Conservation (phyloP, 1,139 yeast species). For the Pichia sp. region DNA sequence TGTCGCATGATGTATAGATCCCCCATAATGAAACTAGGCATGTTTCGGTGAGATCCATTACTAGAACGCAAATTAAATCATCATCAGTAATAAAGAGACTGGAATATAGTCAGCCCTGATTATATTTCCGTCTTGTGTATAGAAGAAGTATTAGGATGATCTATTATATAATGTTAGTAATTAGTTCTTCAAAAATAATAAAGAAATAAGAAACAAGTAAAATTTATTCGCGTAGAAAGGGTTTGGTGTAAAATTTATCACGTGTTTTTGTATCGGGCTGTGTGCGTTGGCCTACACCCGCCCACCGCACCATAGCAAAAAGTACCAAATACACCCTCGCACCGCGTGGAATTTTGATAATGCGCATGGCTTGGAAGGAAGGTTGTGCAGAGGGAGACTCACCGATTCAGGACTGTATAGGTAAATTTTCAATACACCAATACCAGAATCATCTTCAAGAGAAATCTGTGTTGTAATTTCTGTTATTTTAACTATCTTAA, state of each 20-base stretch:
- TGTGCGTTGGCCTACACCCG: too few relatives aligned
- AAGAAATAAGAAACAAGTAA: too few relatives aligned
- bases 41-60: constrained; percentile 33
- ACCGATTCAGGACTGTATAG: background rate
- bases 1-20: constrained; percentile 35
- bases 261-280: too few relatives aligned
- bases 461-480: background rate
- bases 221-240: too few relatives aligned
- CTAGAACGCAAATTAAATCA: constrained; percentile 68
- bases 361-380: too few relatives aligned
- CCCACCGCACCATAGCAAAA: too few relatives aligned
- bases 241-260: too few relatives aligned
- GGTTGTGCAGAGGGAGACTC: background rate
- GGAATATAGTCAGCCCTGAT: background rate
- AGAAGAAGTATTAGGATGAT: background rate
- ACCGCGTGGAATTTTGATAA: too few relatives aligned
- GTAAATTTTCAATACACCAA: background rate
- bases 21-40: constrained; percentile 41
- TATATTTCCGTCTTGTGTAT: background rate
- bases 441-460: background rate
- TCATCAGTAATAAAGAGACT: constrained; percentile 27
- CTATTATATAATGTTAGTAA: too few relatives aligned
- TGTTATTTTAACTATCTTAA: background rate
- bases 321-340: too few relatives aligned
- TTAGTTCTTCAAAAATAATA: too few relatives aligned